phyloP scores from a whole-genome alignment of 257 asterid species.

The Solanum lycopersicoides region DNA sequence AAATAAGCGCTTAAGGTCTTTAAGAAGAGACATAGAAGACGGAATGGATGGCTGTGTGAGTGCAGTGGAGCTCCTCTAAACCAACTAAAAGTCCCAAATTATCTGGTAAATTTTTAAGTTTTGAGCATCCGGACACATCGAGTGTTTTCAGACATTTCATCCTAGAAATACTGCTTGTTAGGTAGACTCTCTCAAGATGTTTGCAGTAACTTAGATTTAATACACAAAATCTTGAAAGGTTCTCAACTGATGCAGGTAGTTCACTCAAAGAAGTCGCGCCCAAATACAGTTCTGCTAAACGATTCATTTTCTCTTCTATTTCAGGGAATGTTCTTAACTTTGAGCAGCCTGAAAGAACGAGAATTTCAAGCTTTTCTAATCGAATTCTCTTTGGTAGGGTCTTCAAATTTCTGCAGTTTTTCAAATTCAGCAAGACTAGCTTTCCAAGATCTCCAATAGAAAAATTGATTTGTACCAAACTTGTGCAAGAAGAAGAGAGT shows the following conservation, averaged over 20 bases:
- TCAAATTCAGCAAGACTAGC: neutral
- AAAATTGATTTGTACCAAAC: neutral
- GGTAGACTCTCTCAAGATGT: neutral
- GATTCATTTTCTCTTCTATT: neutral
- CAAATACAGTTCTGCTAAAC: neutral
- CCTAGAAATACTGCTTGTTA: neutral
- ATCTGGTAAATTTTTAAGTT: too few relatives aligned
- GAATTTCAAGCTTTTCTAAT: neutral
- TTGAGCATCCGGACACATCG: too few relatives aligned
- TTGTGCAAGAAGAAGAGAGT: neutral
- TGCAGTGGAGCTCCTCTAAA: too few relatives aligned
- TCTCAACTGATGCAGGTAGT: neutral
- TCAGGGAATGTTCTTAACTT: conserved; percentile 1
- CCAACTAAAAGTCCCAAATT: too few relatives aligned
- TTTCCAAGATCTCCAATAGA: neutral
- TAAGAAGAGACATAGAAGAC: too few relatives aligned
- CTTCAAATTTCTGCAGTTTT: neutral
- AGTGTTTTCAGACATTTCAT: too few relatives aligned
- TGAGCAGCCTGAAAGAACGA: conserved; percentile 1
- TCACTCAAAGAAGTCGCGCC: neutral
- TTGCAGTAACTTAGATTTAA: neutral
- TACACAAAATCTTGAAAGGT: neutral
- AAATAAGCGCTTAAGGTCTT: too few relatives aligned
- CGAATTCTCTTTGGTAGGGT: neutral
- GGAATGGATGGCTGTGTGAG: too few relatives aligned